phyloP scores from a whole-genome alignment of 257 asterid genomes.

The Anisodus acutangulus region DNA sequence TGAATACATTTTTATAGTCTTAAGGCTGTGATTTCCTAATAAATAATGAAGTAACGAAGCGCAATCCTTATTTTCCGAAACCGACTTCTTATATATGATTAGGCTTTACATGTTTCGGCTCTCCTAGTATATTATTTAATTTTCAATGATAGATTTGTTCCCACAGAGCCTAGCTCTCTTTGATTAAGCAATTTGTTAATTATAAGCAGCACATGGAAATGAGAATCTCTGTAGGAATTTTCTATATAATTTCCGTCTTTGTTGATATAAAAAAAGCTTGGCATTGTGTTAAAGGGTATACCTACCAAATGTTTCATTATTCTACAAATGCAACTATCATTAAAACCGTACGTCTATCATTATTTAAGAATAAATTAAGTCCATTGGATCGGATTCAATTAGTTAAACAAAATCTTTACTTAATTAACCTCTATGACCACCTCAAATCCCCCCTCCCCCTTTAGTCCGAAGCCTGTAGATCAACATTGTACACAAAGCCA shows the following conservation, averaged over 20 bases:
- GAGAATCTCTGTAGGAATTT: conserved; percentile 10
- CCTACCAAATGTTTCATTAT: conserved; percentile 40
- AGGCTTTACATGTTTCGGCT: conserved; percentile 28
- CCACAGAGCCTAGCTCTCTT: neutral
- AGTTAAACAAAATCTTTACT: neutral
- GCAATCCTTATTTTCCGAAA: conserved; percentile 36
- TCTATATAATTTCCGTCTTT: neutral
- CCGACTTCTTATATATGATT: conserved; percentile 14
- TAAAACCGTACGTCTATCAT: neutral
- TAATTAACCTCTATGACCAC: neutral
- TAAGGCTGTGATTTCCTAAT: neutral
- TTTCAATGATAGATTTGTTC: conserved; percentile 22
- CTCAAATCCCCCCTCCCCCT: neutral
- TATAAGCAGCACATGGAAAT: conserved; percentile 55
- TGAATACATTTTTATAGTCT: neutral
- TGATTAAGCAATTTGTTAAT: neutral
- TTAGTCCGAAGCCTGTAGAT: neutral
- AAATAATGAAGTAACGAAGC: neutral
- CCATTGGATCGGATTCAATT: neutral
- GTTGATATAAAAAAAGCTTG: conserved; percentile 6
- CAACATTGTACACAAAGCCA: neutral
- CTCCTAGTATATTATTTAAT: conserved; percentile 19
- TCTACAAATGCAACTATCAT: conserved; percentile 14
- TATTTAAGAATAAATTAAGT: neutral
- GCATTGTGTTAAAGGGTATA: conserved; percentile 22